Conservation (phyloP, 352 stramenopile genomes). For the Phytophthora parvispora region DNA sequence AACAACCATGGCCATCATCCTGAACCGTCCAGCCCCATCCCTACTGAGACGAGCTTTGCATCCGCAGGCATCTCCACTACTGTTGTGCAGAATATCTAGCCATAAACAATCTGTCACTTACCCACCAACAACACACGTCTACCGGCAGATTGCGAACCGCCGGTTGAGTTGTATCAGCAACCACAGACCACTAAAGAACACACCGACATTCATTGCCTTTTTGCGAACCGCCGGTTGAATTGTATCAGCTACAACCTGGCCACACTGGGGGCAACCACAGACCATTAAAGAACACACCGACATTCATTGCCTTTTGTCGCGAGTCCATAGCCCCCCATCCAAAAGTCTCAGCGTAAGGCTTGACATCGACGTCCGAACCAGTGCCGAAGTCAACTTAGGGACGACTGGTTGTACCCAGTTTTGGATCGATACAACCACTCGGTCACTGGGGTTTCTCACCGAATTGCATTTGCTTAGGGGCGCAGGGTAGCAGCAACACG, state of each 20-base stretch:
- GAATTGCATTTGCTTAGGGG: not conserved
- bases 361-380: not conserved
- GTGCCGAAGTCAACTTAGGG: not conserved
- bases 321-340: not conserved
- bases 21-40: not conserved
- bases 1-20: not conserved
- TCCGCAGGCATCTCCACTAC: not conserved
- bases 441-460: not conserved
- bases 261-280: not conserved
- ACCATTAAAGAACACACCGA: not conserved
- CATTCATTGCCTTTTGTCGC: not conserved
- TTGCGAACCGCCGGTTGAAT: too few species aligned
- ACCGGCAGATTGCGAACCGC: too few species aligned
- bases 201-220: not conserved
- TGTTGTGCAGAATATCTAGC: not conserved
- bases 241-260: too few species aligned
- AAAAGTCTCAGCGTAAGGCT: not conserved
- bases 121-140: too few species aligned
- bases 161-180: too few species aligned
- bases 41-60: not conserved
- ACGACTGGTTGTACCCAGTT: not conserved
- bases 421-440: not conserved
- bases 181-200: too few species aligned
- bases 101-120: not conserved
- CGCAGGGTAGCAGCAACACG: not conserved